Percentiles rank a stretch among this genome's conserved stretches.
phyloP scores from a whole-genome alignment of 2,329 filamentous ascomycete species.

The Xylariomycetidae sp. region DNA sequence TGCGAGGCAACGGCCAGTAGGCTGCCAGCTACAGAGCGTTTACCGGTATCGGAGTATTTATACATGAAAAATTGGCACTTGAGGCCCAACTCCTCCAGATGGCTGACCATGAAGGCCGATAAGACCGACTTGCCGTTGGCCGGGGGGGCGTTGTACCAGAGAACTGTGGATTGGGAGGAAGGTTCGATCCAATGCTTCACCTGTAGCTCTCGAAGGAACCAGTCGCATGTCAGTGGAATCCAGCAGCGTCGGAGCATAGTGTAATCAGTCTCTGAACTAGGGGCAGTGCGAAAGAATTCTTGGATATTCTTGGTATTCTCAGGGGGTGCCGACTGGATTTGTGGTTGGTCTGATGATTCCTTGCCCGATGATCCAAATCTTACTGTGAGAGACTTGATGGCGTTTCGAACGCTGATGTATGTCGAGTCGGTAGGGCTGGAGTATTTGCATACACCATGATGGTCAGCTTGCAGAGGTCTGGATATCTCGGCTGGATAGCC shows the following conservation, averaged over 20 bases:
- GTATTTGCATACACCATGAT: conserved; percentile 28
- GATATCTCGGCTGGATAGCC: conserved; percentile 23
- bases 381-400: conserved; percentile 3
- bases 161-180: too few relatives aligned
- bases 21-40: not conserved
- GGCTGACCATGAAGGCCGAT: too few relatives aligned
- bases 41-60: not conserved
- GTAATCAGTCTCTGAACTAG: conserved; percentile 5
- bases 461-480: conserved; percentile 22
- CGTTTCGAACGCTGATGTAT: conserved; percentile 10
- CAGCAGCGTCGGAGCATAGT: not conserved
- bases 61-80: too few relatives aligned
- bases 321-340: not conserved
- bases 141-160: too few relatives aligned
- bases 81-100: too few relatives aligned
- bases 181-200: too few relatives aligned
- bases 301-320: conserved; percentile 1
- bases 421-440: conserved; percentile 12
- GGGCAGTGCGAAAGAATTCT: conserved; percentile 2
- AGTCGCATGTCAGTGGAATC: too few relatives aligned
- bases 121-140: too few relatives aligned
- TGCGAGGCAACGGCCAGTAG: not conserved
- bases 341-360: not conserved
- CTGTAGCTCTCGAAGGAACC: too few relatives aligned
- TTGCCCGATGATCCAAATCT: not conserved